A percentile compares a stretch with the other conserved stretches of the same genome.
phyloP scores from a whole-genome alignment of 352 stramenopile genomes.

The Phytopythium ostracodes region DNA sequence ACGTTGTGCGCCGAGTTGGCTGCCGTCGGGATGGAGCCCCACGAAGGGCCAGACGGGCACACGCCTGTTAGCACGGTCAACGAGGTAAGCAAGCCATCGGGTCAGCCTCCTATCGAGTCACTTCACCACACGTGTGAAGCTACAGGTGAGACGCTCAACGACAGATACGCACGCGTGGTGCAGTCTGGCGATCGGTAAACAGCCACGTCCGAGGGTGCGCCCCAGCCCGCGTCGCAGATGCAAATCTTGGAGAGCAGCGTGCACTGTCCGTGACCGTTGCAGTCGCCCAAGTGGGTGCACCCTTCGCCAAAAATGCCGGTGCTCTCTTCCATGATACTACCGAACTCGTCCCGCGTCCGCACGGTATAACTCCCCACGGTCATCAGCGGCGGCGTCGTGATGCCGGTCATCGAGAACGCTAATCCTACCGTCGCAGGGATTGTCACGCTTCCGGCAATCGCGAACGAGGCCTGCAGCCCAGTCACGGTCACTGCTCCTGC shows the following conservation, averaged over 20 bases:
- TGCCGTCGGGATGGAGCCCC: constrained; percentile 42
- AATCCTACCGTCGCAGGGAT: constrained; percentile 25
- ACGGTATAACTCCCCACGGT: constrained; percentile 47
- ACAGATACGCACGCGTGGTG: constrained; percentile 39
- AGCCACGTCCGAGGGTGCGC: constrained; percentile 58
- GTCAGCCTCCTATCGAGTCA: not conserved
- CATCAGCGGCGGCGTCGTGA: constrained; percentile 45
- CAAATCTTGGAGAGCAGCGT: constrained; percentile 61
- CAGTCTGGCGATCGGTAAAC: constrained; percentile 80
- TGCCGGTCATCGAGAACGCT: constrained; percentile 33
- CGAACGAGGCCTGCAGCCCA: constrained; percentile 24
- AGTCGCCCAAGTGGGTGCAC: constrained; percentile 72
- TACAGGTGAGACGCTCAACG: not conserved
- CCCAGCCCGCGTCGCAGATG: constrained; percentile 60
- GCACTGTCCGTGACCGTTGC: constrained; percentile 78
- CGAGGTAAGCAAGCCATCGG: not conserved
- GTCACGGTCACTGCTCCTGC: constrained; percentile 20
- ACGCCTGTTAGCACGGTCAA: constrained; percentile 33
- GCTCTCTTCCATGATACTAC: constrained; percentile 52
- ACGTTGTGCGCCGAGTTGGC: constrained; percentile 32
- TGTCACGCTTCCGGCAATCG: constrained; percentile 17
- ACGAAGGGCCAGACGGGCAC: constrained; percentile 48
- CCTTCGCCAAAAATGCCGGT: constrained; percentile 49
- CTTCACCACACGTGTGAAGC: too few species aligned
- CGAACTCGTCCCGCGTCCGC: constrained; percentile 35